A percentile compares a stretch with the other conserved stretches of the same genome.
phyloP scores from a whole-genome alignment of 1,284 basidiomycete genomes.

The Papiliotrema flavescens region DNA sequence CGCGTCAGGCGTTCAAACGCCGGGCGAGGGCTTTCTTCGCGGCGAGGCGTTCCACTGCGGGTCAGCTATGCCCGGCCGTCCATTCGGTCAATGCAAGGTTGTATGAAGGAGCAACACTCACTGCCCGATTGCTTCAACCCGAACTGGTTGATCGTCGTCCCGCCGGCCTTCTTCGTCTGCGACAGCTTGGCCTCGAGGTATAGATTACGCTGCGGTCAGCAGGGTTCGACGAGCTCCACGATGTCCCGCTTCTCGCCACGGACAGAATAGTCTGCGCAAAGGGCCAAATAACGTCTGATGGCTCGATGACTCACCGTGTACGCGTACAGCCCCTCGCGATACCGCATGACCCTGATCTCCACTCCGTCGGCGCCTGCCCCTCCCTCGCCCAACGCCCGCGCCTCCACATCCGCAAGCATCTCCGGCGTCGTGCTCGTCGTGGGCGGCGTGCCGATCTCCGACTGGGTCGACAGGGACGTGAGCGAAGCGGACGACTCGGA shows the following conservation, averaged over 20 bases:
- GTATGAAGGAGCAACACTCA: constrained; percentile 6
- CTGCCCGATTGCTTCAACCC: constrained; percentile 18
- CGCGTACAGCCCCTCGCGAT: constrained; percentile 17
- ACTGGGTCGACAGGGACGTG: neutral
- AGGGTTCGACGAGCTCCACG: neutral
- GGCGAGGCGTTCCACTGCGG: constrained; percentile 19
- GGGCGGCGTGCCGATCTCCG: neutral
- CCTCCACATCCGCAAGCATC: no score
- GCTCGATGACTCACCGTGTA: constrained; percentile 24
- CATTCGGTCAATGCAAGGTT: neutral
- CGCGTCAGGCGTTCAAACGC: neutral
- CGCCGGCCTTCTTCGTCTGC: constrained; percentile 7
- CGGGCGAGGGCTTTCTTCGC: constrained; percentile 21
- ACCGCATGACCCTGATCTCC: constrained; percentile 9
- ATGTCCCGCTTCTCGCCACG: no score
- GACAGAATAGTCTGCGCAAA: no score
- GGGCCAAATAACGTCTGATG: no score
- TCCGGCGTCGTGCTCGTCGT: neutral
- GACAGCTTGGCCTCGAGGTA: constrained; percentile 17
- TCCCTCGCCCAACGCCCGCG: no score
- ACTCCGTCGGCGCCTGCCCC: no score
- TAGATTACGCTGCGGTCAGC: constrained; percentile 4
- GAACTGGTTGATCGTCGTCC: constrained; percentile 5
- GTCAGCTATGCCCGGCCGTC: neutral
- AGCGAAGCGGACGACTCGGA: neutral